Evolutionary conservation across 345 rosid genomes (phyloP).

Genomic region (Lepidium didymum): DNA sequence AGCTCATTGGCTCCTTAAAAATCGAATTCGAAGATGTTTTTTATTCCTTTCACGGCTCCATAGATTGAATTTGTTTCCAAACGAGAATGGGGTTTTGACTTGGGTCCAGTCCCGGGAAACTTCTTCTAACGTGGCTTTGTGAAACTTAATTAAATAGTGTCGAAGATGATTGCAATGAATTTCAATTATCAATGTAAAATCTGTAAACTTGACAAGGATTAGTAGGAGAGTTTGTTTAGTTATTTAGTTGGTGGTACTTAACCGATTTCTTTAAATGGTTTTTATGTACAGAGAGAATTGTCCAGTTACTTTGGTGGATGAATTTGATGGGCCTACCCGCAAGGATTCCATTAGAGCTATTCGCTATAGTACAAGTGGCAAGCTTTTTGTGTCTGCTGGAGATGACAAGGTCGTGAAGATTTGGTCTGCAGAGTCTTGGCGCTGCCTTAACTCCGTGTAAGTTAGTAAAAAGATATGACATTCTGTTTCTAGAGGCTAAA

Average conservation of each 20-base stretch:
- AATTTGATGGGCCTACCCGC: conserved; percentile 43
- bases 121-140: neutral
- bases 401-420: conserved; percentile 90
- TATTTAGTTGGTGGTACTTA: neutral
- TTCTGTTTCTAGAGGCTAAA: neutral
- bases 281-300: conserved; percentile 37
- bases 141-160: neutral
- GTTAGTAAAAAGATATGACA: conserved; percentile 18
- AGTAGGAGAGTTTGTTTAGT: neutral
- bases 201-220: neutral
- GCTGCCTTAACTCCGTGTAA: conserved; percentile 60
- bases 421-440: conserved; percentile 79
- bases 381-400: conserved; percentile 80
- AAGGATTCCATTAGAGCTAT: conserved; percentile 83
- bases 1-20: conserved; percentile 3
- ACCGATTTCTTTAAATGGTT: neutral
- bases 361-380: conserved; percentile 56
- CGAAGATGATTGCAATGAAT: neutral
- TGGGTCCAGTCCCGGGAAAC: neutral
- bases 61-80: neutral
- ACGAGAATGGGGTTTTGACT: neutral
- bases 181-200: neutral
- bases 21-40: neutral
- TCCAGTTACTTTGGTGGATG: conserved; percentile 55
- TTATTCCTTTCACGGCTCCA: neutral